Evolutionary conservation across 1,284 basidiomycete genomes (phyloP), one percentile per base, ranked within the genome.

Genomic region (Sphaerobolus stellatus): DNA sequence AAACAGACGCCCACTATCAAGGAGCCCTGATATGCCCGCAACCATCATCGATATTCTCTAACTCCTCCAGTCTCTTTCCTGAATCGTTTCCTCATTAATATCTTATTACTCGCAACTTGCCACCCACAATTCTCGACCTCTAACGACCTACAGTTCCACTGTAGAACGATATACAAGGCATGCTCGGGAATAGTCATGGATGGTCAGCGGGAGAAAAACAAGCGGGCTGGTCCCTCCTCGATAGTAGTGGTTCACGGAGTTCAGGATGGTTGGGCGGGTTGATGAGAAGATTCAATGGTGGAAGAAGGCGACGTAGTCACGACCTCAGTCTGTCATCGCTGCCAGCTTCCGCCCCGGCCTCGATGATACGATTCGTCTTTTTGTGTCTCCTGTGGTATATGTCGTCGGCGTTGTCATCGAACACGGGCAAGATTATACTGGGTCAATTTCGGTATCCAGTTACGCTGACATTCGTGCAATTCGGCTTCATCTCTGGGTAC

Each of bases 401-500:
- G 16, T 84, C 87, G 5, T 94, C 92, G 2, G 92, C 93, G 16
- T 73, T 95, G 54, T 93, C 90, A 25, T 91, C 90, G 50, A 94
- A 94, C 71, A 91, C 94, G 18, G 86, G 92, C 59, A 92, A 99
- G 72, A 78, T 88, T 50, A 90, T 98, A 73, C 78, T 98, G 66
- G 85, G 80, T 66, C 83, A 91, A 61, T 93, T 96, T 73, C 79
- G 89, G 59, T 89, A 94, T 71, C 86, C 94, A 27, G 80, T 96
- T 68, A 89, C 94, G 65, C 83, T 99, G 65, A 98, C 97, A n/a
- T 90, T 98, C 67, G 81, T 98, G 62, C 97, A 99, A 70, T 99
- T 99, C 69, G 91, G 86, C 60, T 98, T 98, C 68, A 90, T 98
- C 52, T 89, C 94, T 11, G 76, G 76, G 14, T 96, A 90, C 71